These are phyloP conservation scores for Delphinella strobiligena DNA, from an alignment of 2,329 filamentous ascomycete species.

Conservation along the genomic window DNA sequence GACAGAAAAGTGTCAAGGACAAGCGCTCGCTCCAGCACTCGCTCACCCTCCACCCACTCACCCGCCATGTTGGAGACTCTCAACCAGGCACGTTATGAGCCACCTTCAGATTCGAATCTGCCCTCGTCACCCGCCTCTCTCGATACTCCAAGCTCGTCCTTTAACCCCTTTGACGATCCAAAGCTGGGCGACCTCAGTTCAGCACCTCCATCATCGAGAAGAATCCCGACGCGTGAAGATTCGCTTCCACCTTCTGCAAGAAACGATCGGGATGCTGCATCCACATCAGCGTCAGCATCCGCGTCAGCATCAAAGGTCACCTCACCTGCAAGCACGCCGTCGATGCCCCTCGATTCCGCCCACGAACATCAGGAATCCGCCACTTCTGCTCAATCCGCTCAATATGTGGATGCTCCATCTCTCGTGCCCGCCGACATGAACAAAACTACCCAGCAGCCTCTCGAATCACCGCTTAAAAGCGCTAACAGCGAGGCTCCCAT, in stretches of 20 bases:
- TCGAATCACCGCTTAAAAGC: slow-evolving; percentile 28
- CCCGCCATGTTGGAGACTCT: slow-evolving; percentile 2
- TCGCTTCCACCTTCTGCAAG: slow-evolving; percentile 35
- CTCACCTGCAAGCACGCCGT: slow-evolving; percentile 24
- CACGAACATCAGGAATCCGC: slow-evolving; percentile 29
- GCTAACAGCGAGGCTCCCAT: slow-evolving; percentile 28
- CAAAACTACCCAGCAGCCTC: slow-evolving; percentile 12
- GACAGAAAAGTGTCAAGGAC: slow-evolving; percentile 36
- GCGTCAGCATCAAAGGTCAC: slow-evolving; percentile 19
- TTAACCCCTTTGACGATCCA: slow-evolving; percentile 27
- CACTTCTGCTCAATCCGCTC: slow-evolving; percentile 21
- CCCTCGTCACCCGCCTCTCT: slow-evolving; percentile 24
- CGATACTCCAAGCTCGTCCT: slow-evolving; percentile 24
- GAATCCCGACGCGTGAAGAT: slow-evolving; percentile 42
- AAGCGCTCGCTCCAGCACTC: slow-evolving; percentile 24
- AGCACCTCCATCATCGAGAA: slow-evolving; percentile 24
- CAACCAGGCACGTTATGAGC: slow-evolving; percentile 1
- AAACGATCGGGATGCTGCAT: slow-evolving; percentile 7
- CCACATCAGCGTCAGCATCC: too few species aligned
- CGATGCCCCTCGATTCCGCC: slow-evolving; percentile 14
- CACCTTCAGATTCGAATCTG: slow-evolving; percentile 5
- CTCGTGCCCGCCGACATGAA: slow-evolving; percentile 8
- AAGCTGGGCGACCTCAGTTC: slow-evolving; percentile 21
- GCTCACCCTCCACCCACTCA: slow-evolving; percentile 1
- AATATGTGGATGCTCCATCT: slow-evolving; percentile 23